Evolutionary conservation across 106 monocot species (phyloP).

Genomic region (Narthecium ossifragum): DNA sequence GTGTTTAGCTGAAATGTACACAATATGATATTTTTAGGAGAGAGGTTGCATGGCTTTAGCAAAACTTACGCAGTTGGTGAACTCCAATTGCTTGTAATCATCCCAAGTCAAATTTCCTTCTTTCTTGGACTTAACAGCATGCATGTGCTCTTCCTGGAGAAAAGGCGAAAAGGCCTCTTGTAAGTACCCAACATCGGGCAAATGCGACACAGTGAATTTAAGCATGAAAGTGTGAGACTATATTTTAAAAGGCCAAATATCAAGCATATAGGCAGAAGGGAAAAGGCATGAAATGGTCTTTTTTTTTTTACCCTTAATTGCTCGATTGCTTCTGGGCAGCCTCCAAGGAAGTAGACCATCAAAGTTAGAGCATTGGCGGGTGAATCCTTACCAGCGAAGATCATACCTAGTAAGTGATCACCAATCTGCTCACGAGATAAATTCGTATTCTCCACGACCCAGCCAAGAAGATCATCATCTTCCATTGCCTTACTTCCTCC

Average conservation of each 20-base stretch:
- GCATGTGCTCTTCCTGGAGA: conserved; percentile 7
- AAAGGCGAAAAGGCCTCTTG: neutral
- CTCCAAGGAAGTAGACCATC: conserved; percentile 1
- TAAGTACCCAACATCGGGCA: neutral
- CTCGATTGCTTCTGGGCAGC: conserved; percentile 5
- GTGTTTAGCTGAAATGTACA: too few species aligned
- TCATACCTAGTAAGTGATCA: neutral
- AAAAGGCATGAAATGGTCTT: too few species aligned
- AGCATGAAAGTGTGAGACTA: neutral
- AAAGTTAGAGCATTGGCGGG: neutral
- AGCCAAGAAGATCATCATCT: neutral
- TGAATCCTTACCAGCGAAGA: neutral
- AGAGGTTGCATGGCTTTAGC: too few species aligned
- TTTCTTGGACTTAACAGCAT: neutral
- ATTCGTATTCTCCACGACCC: neutral
- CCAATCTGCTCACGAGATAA: neutral
- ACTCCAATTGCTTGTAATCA: conserved; percentile 4
- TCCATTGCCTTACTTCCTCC: neutral
- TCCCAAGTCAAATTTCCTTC: neutral
- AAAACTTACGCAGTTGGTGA: conserved; percentile 1
- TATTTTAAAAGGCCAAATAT: neutral
- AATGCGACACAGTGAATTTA: neutral
- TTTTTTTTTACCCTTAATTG: neutral
- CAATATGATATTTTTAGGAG: too few species aligned
- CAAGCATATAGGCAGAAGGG: neutral